A percentile compares a stretch with the other conserved stretches of the same genome.
phyloP scores from a whole-genome alignment of 306 rosid genomes.

The Gleditsia sinensis region DNA sequence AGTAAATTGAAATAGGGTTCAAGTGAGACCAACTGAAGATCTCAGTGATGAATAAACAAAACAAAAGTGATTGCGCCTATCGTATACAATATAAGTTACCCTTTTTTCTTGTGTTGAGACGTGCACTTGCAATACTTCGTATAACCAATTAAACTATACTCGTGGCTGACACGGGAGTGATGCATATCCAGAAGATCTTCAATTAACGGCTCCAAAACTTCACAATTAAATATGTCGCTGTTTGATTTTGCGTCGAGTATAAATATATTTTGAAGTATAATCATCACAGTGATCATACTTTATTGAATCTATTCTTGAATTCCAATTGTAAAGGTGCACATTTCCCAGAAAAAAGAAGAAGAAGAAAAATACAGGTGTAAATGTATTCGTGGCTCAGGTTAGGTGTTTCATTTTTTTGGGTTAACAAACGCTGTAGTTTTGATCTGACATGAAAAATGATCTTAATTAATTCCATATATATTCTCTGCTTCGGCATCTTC shows the following conservation, averaged over 20 bases:
- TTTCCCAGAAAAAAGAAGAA: no score
- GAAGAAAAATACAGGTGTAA: no score
- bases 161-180: background rate
- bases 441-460: background rate
- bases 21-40: slow-evolving; percentile 28
- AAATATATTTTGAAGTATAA: background rate
- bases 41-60: slow-evolving; percentile 17
- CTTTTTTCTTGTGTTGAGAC: background rate
- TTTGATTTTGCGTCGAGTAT: background rate
- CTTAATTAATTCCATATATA: no score
- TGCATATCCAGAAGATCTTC: slow-evolving; percentile 21
- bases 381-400: no score
- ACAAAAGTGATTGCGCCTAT: background rate
- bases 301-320: background rate
- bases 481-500: no score
- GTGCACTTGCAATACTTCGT: no score
- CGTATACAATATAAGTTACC: background rate
- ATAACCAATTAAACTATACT: background rate
- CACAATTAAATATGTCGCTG: background rate
- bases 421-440: background rate
- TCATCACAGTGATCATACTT: background rate
- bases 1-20: no score
- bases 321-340: no score
- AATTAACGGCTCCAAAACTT: background rate
- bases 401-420: no score